These are phyloP conservation scores for Vickermania ingenoplastis DNA, from an alignment of 208 protist species.

Conservation along the genomic window DNA sequence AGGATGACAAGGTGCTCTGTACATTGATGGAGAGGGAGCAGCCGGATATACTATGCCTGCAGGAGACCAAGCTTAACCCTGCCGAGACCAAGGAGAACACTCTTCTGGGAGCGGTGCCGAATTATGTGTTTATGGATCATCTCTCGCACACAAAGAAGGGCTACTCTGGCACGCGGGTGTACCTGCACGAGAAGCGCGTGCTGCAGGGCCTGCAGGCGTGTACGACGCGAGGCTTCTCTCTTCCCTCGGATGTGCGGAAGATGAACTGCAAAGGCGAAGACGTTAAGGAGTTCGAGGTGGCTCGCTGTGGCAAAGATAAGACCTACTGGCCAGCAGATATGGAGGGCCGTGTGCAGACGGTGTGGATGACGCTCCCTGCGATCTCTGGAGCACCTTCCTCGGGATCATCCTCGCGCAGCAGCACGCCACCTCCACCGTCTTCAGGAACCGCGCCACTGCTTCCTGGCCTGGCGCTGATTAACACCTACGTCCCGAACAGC, in stretches of 20 bases:
- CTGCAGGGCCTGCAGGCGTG: conserved; percentile 9
- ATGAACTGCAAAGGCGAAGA: background rate
- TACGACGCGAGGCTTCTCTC: conserved; percentile 21
- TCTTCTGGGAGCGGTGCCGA: conserved; percentile 44
- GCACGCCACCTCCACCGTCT: background rate
- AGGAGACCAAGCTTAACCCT: conserved; percentile 90
- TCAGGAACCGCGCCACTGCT: conserved; percentile 8
- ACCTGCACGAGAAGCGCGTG: conserved; percentile 28
- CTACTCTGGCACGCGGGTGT: conserved; percentile 84
- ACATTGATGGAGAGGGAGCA: conserved; percentile 47
- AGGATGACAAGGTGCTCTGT: conserved; percentile 39
- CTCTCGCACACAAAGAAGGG: conserved; percentile 68
- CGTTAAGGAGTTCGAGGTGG: background rate
- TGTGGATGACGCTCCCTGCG: conserved; percentile 37
- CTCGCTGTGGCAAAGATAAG: conserved; percentile 3
- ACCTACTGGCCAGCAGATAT: conserved; percentile 27
- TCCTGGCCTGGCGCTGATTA: conserved; percentile 71
- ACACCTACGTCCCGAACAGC: conserved; percentile 92
- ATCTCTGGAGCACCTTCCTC: background rate
- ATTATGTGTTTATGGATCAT: conserved; percentile 74
- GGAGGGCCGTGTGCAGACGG: conserved; percentile 83
- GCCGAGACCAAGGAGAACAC: conserved; percentile 38
- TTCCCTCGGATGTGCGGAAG: conserved; percentile 4
- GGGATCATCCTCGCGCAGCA: background rate
- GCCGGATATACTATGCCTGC: conserved; percentile 83